These are phyloP conservation scores for Penicillium psychrosexuale DNA, from an alignment of 2,329 filamentous ascomycete species.

Conservation along the genomic window DNA sequence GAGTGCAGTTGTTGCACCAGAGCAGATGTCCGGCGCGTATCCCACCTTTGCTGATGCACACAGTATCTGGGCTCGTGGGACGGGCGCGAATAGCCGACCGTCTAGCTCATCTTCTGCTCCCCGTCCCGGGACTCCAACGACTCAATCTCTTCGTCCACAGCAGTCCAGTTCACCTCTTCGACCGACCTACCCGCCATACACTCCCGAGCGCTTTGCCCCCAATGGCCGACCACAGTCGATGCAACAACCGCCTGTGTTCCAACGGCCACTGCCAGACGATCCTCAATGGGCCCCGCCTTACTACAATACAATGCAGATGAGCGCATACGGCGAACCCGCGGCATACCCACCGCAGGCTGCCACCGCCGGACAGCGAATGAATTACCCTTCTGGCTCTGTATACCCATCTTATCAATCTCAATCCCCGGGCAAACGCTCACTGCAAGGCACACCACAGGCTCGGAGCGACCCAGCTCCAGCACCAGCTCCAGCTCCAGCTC, in stretches of 20 bases:
- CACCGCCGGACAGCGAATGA: slow-evolving; percentile 25
- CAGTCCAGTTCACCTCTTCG: slow-evolving; percentile 37
- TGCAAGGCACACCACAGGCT: slow-evolving; percentile 13
- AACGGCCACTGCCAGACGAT: slow-evolving; percentile 50
- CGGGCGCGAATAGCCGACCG: slow-evolving; percentile 45
- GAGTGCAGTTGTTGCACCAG: slow-evolving; percentile 12
- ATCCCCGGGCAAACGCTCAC: slow-evolving; percentile 19
- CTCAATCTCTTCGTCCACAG: slow-evolving; percentile 38
- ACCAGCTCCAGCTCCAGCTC: not conserved
- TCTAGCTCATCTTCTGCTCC: slow-evolving; percentile 35
- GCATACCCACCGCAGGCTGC: slow-evolving; percentile 32
- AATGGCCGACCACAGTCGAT: slow-evolving; percentile 38
- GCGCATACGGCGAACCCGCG: slow-evolving; percentile 30
- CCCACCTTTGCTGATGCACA: slow-evolving; percentile 41
- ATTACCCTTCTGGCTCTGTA: slow-evolving; percentile 13
- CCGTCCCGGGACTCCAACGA: slow-evolving; percentile 46
- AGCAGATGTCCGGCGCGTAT: slow-evolving; percentile 30
- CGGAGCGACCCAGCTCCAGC: not conserved
- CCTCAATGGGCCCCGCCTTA: slow-evolving; percentile 45
- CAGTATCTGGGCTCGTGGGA: slow-evolving; percentile 45
- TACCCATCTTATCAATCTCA: slow-evolving; percentile 24
- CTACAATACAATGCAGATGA: slow-evolving; percentile 23
- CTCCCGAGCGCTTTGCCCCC: slow-evolving; percentile 33
- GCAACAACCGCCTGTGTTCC: slow-evolving; percentile 32
- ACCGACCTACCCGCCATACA: slow-evolving; percentile 31